Evolutionary conservation across 2,329 filamentous ascomycete genomes (phyloP).

Genomic region (Talaromyces pinophilus): DNA sequence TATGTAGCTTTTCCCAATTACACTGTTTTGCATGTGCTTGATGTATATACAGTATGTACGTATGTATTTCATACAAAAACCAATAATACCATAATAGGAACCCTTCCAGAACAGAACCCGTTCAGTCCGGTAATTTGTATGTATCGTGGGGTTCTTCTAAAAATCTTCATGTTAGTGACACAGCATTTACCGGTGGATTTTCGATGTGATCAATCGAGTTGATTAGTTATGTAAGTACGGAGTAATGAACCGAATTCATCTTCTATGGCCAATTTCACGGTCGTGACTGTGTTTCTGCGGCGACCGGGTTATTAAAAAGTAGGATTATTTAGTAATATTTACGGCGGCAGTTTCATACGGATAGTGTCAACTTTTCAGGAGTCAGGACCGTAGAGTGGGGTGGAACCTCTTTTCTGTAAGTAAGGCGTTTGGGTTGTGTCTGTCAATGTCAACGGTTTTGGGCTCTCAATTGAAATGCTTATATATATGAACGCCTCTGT

Average conservation of each 20-base stretch:
- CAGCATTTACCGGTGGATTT: neutral
- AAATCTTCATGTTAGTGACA: neutral
- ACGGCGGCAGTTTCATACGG: neutral
- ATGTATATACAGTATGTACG: neutral
- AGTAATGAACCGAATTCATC: neutral
- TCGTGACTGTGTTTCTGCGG: neutral
- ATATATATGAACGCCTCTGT: neutral
- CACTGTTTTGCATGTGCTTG: no score
- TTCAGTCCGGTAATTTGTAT: neutral
- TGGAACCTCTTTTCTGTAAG: neutral
- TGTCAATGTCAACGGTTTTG: neutral
- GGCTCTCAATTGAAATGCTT: neutral
- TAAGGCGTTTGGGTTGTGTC: neutral
- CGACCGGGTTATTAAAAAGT: neutral
- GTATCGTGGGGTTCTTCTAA: neutral
- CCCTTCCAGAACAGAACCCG: neutral
- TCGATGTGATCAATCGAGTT: neutral
- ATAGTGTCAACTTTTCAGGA: neutral
- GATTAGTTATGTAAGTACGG: neutral
- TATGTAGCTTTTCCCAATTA: neutral
- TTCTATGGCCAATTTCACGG: neutral
- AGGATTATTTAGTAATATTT: neutral
- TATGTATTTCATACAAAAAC: neutral
- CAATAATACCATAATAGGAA: slow-evolving; percentile 2
- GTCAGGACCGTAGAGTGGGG: neutral